phyloP scores from a whole-genome alignment of 1,139 yeast species.

The Kodamaea alishanica region DNA sequence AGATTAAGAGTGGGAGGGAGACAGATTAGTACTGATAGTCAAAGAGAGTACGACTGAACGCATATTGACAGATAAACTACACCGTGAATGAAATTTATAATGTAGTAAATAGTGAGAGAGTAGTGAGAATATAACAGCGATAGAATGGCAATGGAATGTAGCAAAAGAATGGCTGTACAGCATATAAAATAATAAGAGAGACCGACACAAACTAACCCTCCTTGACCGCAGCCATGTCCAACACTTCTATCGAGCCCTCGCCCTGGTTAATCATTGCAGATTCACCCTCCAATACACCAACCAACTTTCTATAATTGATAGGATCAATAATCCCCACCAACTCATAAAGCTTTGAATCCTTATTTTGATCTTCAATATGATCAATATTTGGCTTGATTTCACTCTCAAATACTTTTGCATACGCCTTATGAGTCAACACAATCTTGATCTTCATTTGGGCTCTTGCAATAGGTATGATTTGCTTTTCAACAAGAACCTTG shows the following conservation, averaged over 20 bases:
- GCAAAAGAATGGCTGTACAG: too few relatives aligned
- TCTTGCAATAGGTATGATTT: constrained; percentile 86
- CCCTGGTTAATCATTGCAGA: constrained; percentile 46
- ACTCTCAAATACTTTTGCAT: constrained; percentile 43
- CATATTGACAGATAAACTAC: too few relatives aligned
- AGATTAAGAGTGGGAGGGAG: too few relatives aligned
- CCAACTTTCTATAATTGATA: constrained; percentile 69
- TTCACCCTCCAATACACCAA: constrained; percentile 57
- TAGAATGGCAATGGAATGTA: too few relatives aligned
- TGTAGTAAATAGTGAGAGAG: too few relatives aligned
- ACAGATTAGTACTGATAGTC: too few relatives aligned
- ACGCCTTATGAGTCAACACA: constrained; percentile 48
- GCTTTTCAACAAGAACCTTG: constrained; percentile 67
- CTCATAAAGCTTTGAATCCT: constrained; percentile 51
- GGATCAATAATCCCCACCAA: constrained; percentile 82
- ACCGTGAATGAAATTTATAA: too few relatives aligned
- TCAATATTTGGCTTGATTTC: constrained; percentile 50
- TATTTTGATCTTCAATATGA: constrained; percentile 51
- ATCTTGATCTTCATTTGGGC: constrained; percentile 88
- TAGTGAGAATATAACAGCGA: too few relatives aligned
- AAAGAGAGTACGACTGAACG: too few relatives aligned
- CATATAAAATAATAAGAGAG: too few relatives aligned
- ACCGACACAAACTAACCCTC: constrained; percentile 42
- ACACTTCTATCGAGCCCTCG: constrained; percentile 72
- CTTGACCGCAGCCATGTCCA: constrained; percentile 83